phyloP scores from a whole-genome alignment of 73 alveolate species.

The Breviolum minutum region DNA sequence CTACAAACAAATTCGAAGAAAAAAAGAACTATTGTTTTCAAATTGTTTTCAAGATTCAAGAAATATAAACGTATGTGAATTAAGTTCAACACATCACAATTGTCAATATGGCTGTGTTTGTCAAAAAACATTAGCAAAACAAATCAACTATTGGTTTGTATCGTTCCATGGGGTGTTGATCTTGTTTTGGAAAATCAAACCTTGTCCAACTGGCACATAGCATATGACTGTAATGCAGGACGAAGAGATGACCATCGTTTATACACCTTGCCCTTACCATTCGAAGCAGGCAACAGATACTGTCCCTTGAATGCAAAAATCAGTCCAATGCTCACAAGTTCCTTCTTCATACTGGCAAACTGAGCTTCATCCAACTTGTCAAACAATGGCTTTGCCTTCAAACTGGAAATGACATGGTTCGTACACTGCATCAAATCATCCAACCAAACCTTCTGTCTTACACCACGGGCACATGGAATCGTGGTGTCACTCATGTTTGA shows the following conservation, averaged over 20 bases:
- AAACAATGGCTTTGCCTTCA: background rate
- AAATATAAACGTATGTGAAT: too few relatives aligned
- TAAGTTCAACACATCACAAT: too few relatives aligned
- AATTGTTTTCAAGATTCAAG: too few relatives aligned
- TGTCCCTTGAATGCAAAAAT: background rate
- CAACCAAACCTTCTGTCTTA: slow-evolving; percentile 7
- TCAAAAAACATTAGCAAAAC: too few relatives aligned
- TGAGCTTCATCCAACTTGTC: background rate
- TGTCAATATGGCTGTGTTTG: too few relatives aligned
- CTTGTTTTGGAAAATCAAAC: too few relatives aligned
- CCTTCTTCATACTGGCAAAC: background rate
- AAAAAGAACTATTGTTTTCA: too few relatives aligned
- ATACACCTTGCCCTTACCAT: slow-evolving; percentile 3
- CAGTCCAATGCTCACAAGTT: background rate
- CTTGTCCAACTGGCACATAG: background rate
- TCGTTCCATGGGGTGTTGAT: too few relatives aligned
- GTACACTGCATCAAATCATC: background rate
- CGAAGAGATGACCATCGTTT: background rate
- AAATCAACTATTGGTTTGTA: too few relatives aligned
- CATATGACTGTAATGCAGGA: background rate
- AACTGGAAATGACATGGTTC: background rate
- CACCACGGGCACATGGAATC: background rate
- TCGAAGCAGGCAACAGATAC: background rate
- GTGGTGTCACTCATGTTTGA: background rate
- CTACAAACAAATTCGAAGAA: too few relatives aligned